phyloP scores from a whole-genome alignment of 768 basidiomycete genomes.

The Russula earlei region DNA sequence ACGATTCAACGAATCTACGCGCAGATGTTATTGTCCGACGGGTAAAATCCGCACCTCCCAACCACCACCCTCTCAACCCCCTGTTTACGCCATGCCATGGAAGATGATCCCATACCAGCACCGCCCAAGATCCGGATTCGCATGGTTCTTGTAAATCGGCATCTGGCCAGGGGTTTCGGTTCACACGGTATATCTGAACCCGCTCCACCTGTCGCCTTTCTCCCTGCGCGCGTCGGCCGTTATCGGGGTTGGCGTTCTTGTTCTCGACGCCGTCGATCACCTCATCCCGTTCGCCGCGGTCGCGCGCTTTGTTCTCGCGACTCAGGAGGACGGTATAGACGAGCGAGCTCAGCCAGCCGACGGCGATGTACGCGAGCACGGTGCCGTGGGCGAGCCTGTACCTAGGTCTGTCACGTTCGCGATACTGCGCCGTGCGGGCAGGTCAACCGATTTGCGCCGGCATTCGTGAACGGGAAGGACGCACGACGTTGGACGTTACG shows the following conservation, averaged over 20 bases:
- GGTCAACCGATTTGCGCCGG: too few relatives aligned
- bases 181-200: slow-evolving; percentile 60
- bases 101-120: too few relatives aligned
- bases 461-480: not conserved
- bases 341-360: not conserved
- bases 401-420: not conserved
- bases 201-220: slow-evolving; percentile 69
- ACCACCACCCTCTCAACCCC: too few relatives aligned
- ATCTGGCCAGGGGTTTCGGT: not conserved
- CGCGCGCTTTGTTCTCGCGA: slow-evolving; percentile 49
- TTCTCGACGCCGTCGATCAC: slow-evolving; percentile 32
- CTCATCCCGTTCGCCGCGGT: slow-evolving; percentile 58
- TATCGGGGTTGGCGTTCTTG: not conserved
- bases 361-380: not conserved
- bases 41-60: not conserved
- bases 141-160: too few relatives aligned
- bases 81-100: too few relatives aligned
- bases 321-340: slow-evolving; percentile 28
- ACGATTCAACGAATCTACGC: too few relatives aligned
- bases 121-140: too few relatives aligned
- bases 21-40: not conserved
- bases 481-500: not conserved
- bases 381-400: not conserved
- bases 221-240: slow-evolving; percentile 14
- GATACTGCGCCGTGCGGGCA: not conserved